A percentile compares a stretch with the other conserved stretches of the same genome.
These are phyloP conservation scores for Dioscorea zingiberensis DNA, from an alignment of 106 monocot genomes.

Conservation along the genomic window DNA sequence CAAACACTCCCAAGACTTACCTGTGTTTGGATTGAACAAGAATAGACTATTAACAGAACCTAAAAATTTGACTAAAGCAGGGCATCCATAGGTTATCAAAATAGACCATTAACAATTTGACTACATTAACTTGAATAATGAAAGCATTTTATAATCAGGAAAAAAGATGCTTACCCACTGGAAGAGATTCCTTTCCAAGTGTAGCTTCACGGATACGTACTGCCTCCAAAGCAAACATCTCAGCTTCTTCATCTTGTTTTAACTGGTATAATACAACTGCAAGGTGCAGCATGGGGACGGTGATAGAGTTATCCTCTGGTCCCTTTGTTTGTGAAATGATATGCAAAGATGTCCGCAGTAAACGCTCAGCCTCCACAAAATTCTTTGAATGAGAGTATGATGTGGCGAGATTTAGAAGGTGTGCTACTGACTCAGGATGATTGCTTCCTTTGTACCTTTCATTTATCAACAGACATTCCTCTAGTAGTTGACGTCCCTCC, in stretches of 20 bases:
- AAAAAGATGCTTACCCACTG: constrained; percentile 51
- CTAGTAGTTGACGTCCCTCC: constrained; percentile 66
- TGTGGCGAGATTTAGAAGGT: constrained; percentile 66
- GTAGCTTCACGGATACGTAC: constrained; percentile 60
- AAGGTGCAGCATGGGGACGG: constrained; percentile 80
- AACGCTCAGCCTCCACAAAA: constrained; percentile 67
- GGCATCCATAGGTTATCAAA: too few relatives aligned
- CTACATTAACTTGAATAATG: too few relatives aligned
- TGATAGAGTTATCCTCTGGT: constrained; percentile 34
- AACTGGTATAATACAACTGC: constrained; percentile 63
- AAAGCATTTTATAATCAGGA: too few relatives aligned
- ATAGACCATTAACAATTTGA: too few relatives aligned
- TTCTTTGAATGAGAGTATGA: constrained; percentile 77
- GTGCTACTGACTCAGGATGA: constrained; percentile 54
- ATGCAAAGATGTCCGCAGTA: constrained; percentile 47
- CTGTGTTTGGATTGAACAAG: too few relatives aligned
- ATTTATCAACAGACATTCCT: constrained; percentile 60
- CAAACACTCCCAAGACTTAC: too few relatives aligned
- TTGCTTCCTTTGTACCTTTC: constrained; percentile 58
- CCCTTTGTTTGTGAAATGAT: constrained; percentile 40
- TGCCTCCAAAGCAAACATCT: constrained; percentile 55
- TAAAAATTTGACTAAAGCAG: too few relatives aligned
- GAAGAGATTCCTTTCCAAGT: constrained; percentile 67
- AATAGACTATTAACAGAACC: too few relatives aligned
- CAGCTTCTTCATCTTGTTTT: constrained; percentile 70